phyloP scores from a whole-genome alignment of 176 grass and related monocot species.

The Poa pratensis region DNA sequence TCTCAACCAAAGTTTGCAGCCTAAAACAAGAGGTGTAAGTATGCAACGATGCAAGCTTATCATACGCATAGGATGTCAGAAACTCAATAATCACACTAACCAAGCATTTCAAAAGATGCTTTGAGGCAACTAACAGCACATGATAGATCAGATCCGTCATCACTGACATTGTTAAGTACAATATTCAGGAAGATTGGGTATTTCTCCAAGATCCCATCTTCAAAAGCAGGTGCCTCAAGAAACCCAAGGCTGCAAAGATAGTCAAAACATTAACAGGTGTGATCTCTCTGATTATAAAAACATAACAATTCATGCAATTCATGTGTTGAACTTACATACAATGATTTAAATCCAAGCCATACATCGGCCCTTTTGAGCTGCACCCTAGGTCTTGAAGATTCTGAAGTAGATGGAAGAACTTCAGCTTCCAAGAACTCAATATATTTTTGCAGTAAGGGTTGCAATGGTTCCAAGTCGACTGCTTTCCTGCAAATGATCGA shows the following conservation, averaged over 20 bases:
- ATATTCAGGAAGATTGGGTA: slow-evolving; percentile 92
- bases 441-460: slow-evolving; percentile 85
- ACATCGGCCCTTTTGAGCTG: slow-evolving; percentile 82
- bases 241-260: slow-evolving; percentile 80
- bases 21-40: slow-evolving; percentile 50
- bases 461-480: slow-evolving; percentile 79
- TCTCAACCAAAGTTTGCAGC: slow-evolving; percentile 98
- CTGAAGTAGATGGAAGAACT: slow-evolving; percentile 60
- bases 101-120: slow-evolving; percentile 95
- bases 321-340: slow-evolving; percentile 88
- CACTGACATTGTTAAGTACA: slow-evolving; percentile 92
- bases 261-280: slow-evolving; percentile 32
- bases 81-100: slow-evolving; percentile 54
- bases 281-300: slow-evolving; percentile 24
- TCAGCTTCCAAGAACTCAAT: slow-evolving; percentile 85
- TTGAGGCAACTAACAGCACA: slow-evolving; percentile 95
- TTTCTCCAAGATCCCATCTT: slow-evolving; percentile 94
- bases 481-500: slow-evolving; percentile 61
- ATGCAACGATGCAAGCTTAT: slow-evolving; percentile 26
- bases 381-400: slow-evolving; percentile 72
- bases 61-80: slow-evolving; percentile 31
- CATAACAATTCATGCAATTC: slow-evolving; percentile 21
- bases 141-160: slow-evolving; percentile 91
- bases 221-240: slow-evolving; percentile 91
- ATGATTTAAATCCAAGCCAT: slow-evolving; percentile 99